phyloP scores from a whole-genome alignment of 495 filamentous ascomycete species.

The Annulohypoxylon maeteangense region DNA sequence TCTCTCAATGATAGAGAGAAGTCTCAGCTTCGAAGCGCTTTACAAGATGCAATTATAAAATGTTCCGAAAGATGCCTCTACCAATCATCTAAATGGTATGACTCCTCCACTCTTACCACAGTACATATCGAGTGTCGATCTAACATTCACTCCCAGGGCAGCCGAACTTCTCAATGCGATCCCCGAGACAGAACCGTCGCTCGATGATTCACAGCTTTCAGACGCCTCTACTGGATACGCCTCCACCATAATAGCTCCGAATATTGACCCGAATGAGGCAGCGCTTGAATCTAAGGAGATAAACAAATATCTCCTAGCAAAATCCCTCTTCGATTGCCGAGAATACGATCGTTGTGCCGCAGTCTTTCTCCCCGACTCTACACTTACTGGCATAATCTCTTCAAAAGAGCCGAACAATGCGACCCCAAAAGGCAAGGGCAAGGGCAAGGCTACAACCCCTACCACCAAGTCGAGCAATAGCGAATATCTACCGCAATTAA shows the following conservation, averaged over 20 bases:
- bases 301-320: slow-evolving; percentile 86
- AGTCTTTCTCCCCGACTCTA: slow-evolving; percentile 81
- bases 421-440: slow-evolving; percentile 52
- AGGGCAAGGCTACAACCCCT: slow-evolving; percentile 62
- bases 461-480: slow-evolving; percentile 27
- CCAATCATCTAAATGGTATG: slow-evolving; percentile 96
- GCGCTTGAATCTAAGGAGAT: slow-evolving; percentile 82
- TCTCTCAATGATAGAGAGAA: slow-evolving; percentile 59
- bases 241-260: slow-evolving; percentile 60
- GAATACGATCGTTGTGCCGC: slow-evolving; percentile 95
- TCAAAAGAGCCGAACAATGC: slow-evolving; percentile 58
- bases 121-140: slow-evolving; percentile 11
- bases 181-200: slow-evolving; percentile 54
- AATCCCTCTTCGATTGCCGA: slow-evolving; percentile 94
- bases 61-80: slow-evolving; percentile 96
- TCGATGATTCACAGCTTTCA: slow-evolving; percentile 52
- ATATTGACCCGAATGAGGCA: slow-evolving; percentile 73
- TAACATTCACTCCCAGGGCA: slow-evolving; percentile 68
- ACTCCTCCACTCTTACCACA: background rate
- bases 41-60: slow-evolving; percentile 86
- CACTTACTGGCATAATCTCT: slow-evolving; percentile 70
- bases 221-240: slow-evolving; percentile 45
- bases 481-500: slow-evolving; percentile 61
- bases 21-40: slow-evolving; percentile 64
- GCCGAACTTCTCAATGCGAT: slow-evolving; percentile 93